Evolutionary conservation across 208 protist species (phyloP).

Genomic region (Trypanosoma cruzi): DNA sequence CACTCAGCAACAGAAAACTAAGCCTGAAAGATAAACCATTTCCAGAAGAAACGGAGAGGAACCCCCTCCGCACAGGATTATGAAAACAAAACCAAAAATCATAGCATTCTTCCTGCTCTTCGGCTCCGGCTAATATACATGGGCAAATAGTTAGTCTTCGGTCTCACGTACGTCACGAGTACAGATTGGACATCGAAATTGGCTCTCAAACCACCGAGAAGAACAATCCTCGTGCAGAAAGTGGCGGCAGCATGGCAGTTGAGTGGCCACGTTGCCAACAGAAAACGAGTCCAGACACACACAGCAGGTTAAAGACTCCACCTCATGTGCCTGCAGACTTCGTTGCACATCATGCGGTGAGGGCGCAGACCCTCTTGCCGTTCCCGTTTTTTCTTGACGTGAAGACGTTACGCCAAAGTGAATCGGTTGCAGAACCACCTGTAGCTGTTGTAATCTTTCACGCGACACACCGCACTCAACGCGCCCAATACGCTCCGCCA

Average conservation of each 20-base stretch:
- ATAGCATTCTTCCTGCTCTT: not conserved
- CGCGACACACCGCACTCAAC: constrained; percentile 22
- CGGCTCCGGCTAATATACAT: not conserved
- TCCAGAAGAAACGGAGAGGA: too few relatives aligned
- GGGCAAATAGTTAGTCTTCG: constrained; percentile 11
- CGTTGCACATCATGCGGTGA: not conserved
- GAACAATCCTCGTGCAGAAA: constrained; percentile 27
- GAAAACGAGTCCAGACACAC: constrained; percentile 26
- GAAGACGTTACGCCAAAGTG: constrained; percentile 1
- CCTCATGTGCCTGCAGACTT: not conserved
- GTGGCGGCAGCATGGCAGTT: constrained; percentile 27
- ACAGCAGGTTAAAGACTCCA: constrained; percentile 18
- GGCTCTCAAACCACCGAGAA: constrained; percentile 21
- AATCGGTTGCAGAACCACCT: constrained; percentile 5
- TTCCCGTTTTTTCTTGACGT: not conserved
- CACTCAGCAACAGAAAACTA: too few relatives aligned
- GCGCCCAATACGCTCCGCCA: constrained; percentile 23
- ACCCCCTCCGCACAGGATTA: too few relatives aligned
- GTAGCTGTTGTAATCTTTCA: constrained; percentile 12
- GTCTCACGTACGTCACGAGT: constrained; percentile 24
- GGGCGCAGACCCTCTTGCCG: not conserved
- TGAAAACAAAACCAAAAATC: too few relatives aligned
- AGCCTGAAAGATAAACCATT: too few relatives aligned
- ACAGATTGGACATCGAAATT: constrained; percentile 35
- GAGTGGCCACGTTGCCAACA: constrained; percentile 18